Evolutionary conservation across 1,284 basidiomycete species (phyloP), one percentile per base, ranked within the genome.

Genomic region (Sporisorium exsertum): DNA sequence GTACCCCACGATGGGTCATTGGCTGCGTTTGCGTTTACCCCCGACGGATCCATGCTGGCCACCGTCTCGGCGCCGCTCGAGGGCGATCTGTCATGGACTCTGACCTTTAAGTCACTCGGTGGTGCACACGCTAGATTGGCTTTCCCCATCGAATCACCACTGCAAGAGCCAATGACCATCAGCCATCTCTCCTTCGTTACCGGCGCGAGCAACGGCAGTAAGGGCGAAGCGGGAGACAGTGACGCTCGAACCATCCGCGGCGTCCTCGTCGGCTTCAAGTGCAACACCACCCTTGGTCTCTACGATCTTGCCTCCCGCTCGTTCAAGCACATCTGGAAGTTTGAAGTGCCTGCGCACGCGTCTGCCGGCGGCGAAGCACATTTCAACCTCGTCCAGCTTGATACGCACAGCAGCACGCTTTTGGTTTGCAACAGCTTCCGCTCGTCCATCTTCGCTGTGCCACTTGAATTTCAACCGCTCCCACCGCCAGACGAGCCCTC

Each of bases 341-440:
- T 70, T 22, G 29, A 55, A 8, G 35, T 20, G 5, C 65, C 65
- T n/a, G 33, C 32, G 7, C 40, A 57, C 37, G 35, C 59, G n/a
- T 46, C 56, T 15, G 29, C 54, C 1, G 47, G 18, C 3, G 56
- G 54, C 24, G 16, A 62, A 45, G 59, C 58, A 37, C 72, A 74
- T 29, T 74, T 65, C 59, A 74, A 74, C 37, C 62, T 74, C 12
- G 52, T 66, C 35, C 50, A 46, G 12, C 47, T 51, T 46, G 58
- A 75, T 29, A 24, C 16, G n/a, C 22, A 27, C 7, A 61, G 22
- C 42, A 54, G 45, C 51, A 53, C 52, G 22, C 58, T 75, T 12
- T 43, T 75, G 55, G 57, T 75, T 4, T 65, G 56, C 60, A 75
- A 71, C 63, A 71, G 67, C 45, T 58, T 62, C 52, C 66, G 72